Evolutionary conservation across 306 rosid species (phyloP), one percentile per base, ranked within the genome.

Genomic region (Pyrus bretschneideri): DNA sequence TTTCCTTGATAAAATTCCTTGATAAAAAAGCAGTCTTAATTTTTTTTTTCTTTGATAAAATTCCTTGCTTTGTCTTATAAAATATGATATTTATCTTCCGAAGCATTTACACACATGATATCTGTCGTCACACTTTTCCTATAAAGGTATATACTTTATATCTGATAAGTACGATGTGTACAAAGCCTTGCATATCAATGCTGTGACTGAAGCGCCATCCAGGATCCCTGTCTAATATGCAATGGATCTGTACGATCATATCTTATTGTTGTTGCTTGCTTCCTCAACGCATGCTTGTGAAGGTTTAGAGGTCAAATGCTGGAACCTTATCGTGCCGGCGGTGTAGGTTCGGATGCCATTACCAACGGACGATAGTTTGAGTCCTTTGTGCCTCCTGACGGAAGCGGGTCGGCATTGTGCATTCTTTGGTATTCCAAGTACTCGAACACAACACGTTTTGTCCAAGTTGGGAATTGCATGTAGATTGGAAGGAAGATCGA

Each of bases 131-230:
- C 11, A 54, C 63, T 55, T 4, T 52, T 1, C 75, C 68, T 63
- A 51, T 25, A 74, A 60, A 59, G 69, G 61, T 22, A 27, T 72
- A 75, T 67, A 58, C 54, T 22, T 62, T 73, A 75, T 84, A 84
- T 71, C 58, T 13, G 49, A 54, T 27, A 29, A 15, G 55, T 74
- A 49, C 23, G 33, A 45, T 7, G 70, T 73, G 54, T 38, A 21
- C 45, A 40, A 74, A 82, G 35, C 73, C 81, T 59, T 82, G 80
- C 74, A 82, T 82, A 87, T 82, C 96, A 87, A 84, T 79, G 76
- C 78, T 73, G 97, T 90, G 98, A 91, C 97, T 88, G 66, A 83
- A 83, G 98, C 96, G 96, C 93, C 98, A 83, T 82, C 96, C 78
- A 69, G 73, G 29, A 51, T 81, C 75, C 60, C 58, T 4, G 55